Evolutionary conservation across 371 early-diverging fungal genomes (phyloP), one percentile per base, ranked within the genome.

Genomic region (Nematocida sp.): DNA sequence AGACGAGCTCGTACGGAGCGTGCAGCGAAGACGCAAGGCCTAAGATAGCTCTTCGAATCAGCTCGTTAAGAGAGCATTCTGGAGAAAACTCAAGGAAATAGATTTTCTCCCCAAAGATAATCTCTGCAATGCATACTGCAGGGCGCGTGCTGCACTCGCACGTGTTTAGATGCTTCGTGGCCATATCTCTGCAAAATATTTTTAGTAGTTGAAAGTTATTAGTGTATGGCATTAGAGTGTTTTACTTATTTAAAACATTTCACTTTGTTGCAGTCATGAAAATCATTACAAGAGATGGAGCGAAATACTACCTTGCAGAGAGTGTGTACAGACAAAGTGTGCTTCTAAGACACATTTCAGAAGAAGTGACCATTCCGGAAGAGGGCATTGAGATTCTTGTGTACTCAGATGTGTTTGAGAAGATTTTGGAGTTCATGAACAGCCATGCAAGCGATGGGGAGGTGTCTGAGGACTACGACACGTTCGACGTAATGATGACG

Each of bases 91-190:
- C 0, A 21, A 70, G 54, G 49, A 70, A 70, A 7, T 17, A 21
- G 17, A 52, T 70, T 31, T 70, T 70, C 2, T 70, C 74, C n/a
- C 74, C 74, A 56, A 70, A 70, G 17, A 70, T 70, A n/a, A 70
- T 31, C 63, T 70, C 60, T 0, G 58, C 62, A 5, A 25, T 27
- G 1, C 19, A n/a, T n/a, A n/a, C n/a, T n/a, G n/a, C n/a, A n/a
- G n/a, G n/a, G n/a, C n/a, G n/a, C n/a, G n/a, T n/a, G n/a, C n/a
- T n/a, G n/a, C n/a, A n/a, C n/a, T n/a, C n/a, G n/a, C n/a, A n/a
- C n/a, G n/a, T n/a, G n/a, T n/a, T n/a, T n/a, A n/a, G n/a, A n/a
- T n/a, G n/a, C n/a, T n/a, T n/a, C n/a, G n/a, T n/a, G n/a, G n/a
- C n/a, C n/a, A n/a, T n/a, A n/a, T n/a, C n/a, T 8, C 17, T 11